phyloP scores from a whole-genome alignment of 208 protist genomes.

The Trypanosoma melophagium region DNA sequence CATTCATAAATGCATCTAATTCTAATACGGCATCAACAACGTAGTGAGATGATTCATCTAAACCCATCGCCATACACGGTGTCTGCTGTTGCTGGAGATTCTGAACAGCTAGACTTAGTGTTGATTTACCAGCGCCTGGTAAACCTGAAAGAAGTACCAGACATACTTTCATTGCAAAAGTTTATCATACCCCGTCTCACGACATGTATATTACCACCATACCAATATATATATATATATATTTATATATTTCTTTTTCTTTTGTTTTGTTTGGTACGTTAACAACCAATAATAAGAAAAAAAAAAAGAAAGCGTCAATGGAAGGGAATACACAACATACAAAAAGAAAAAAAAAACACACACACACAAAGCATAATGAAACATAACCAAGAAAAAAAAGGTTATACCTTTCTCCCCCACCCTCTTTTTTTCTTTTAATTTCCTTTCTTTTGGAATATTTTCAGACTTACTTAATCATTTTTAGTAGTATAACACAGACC shows the following conservation, averaged over 20 bases:
- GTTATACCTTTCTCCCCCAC: not conserved
- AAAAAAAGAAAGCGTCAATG: conserved; percentile 15
- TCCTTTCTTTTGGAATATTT: not conserved
- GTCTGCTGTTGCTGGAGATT: not conserved
- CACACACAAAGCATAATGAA: not conserved
- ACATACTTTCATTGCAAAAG: conserved; percentile 21
- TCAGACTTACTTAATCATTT: not conserved
- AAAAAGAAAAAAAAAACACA: conserved; percentile 10
- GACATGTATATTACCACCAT: too few species aligned
- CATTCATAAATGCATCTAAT: conserved; percentile 29
- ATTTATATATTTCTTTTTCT: not conserved
- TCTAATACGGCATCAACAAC: conserved; percentile 27
- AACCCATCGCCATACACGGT: not conserved
- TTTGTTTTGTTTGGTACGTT: not conserved
- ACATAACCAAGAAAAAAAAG: not conserved
- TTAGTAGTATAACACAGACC: conserved; percentile 28
- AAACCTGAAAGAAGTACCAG: conserved; percentile 66
- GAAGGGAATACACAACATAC: too few species aligned
- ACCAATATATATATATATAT: conserved; percentile 12
- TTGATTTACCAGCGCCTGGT: conserved; percentile 67
- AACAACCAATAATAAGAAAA: conserved; percentile 7
- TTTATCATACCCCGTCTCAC: not conserved
- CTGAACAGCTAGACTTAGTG: conserved; percentile 20
- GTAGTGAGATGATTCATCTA: not conserved
- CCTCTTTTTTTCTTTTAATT: not conserved